Evolutionary conservation across 1,284 basidiomycete species (phyloP).

Genomic region (Apiotrichum laibachii): DNA sequence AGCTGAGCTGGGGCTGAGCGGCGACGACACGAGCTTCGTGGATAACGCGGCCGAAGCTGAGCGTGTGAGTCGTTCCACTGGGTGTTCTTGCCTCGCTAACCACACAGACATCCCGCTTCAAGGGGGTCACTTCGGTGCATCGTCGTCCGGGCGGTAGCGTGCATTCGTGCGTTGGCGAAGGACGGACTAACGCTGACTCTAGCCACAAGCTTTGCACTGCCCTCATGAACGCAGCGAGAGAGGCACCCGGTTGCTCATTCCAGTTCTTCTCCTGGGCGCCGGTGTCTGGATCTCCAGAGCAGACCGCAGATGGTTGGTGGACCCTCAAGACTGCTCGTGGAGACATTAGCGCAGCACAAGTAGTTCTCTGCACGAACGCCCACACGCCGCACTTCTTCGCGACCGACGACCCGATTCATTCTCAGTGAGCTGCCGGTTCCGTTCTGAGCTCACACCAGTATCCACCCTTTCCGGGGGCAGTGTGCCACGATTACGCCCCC

Average conservation of each 20-base stretch:
- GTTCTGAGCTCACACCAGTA: conserved; percentile 13
- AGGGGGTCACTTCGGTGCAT: conserved; percentile 23
- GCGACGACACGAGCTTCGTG: conserved; percentile 25
- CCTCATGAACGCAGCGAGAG: conserved; percentile 26
- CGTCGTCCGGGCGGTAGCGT: conserved; percentile 25
- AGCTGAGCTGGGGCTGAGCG: conserved; percentile 15
- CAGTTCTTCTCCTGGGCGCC: conserved; percentile 31
- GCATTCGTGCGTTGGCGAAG: conserved; percentile 20
- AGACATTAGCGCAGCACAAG: conserved; percentile 18
- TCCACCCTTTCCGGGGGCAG: conserved; percentile 23
- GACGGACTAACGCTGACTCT: not conserved
- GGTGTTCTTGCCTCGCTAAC: too few species aligned
- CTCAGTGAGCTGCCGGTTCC: conserved; percentile 1
- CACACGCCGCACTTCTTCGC: conserved; percentile 32
- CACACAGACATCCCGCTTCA: conserved; percentile 19
- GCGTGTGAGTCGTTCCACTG: conserved; percentile 16
- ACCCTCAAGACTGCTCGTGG: conserved; percentile 20
- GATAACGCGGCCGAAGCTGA: conserved; percentile 33
- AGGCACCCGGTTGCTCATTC: conserved; percentile 14
- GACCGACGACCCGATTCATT: conserved; percentile 6
- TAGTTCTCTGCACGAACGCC: conserved; percentile 36
- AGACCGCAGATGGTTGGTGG: conserved; percentile 15
- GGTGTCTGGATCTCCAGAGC: conserved; percentile 12
- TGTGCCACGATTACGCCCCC: conserved; percentile 35
- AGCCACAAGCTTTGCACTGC: conserved; percentile 34